A percentile compares a stretch with the other conserved stretches of the same genome.
These are phyloP conservation scores for Conidiobolus incongruus DNA, from an alignment of 371 early-diverging fungal genomes.

Conservation along the genomic window DNA sequence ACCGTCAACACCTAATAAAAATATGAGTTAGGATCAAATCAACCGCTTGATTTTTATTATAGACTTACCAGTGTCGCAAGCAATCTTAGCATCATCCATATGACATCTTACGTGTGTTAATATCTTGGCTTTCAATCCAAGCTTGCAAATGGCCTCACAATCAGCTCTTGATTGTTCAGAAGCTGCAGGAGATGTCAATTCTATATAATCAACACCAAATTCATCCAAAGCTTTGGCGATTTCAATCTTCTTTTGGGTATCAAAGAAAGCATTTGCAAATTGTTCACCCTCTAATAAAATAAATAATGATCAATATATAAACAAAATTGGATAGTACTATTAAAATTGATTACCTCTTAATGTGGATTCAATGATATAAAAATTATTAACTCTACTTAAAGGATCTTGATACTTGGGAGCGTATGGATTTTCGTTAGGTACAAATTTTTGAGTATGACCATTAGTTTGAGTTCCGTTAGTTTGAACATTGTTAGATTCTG, in stretches of 20 bases:
- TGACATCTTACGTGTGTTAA: conserved; percentile 90
- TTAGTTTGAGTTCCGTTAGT: too few relatives aligned
- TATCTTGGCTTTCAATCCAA: conserved; percentile 91
- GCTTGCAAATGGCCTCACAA: conserved; percentile 66
- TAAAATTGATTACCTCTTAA: conserved; percentile 47
- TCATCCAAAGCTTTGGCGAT: conserved; percentile 92
- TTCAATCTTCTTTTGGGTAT: conserved; percentile 84
- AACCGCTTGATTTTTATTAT: neutral
- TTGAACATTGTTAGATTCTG: too few relatives aligned
- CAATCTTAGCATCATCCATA: conserved; percentile 90
- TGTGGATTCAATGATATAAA: conserved; percentile 89
- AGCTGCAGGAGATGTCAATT: conserved; percentile 87
- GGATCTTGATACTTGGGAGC: conserved; percentile 40
- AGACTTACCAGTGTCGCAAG: conserved; percentile 59
- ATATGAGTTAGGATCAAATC: conserved; percentile 1
- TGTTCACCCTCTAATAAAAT: conserved; percentile 83
- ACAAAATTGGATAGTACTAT: neutral
- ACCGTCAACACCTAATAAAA: conserved; percentile 55
- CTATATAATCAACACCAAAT: conserved; percentile 92
- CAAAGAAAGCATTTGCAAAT: conserved; percentile 94
- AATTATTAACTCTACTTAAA: conserved; percentile 67
- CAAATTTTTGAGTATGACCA: too few relatives aligned
- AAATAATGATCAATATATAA: neutral
- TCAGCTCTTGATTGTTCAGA: conserved; percentile 82
- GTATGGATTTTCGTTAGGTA: conserved; percentile 16